Conservation (phyloP, 163 green algal species). For the Picocystis sp. region DNA sequence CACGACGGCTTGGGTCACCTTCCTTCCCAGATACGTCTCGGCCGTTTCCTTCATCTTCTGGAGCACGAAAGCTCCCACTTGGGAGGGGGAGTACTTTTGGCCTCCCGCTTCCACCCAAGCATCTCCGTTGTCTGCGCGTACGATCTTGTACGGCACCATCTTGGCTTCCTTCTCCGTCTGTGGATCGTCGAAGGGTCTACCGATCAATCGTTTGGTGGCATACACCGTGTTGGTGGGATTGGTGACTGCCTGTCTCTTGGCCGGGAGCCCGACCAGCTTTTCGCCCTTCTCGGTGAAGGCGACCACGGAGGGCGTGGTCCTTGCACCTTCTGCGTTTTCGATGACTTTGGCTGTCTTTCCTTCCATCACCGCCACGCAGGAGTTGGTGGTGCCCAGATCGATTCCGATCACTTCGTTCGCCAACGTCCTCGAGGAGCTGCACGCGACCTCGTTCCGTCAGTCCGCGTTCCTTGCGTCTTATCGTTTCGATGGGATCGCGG, state of each 20-base stretch:
- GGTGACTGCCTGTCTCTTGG: conserved; percentile 89
- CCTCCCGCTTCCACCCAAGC: conserved; percentile 58
- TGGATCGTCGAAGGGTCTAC: conserved; percentile 72
- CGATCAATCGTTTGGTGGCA: conserved; percentile 95
- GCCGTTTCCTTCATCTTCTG: conserved; percentile 93
- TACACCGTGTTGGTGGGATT: conserved; percentile 99
- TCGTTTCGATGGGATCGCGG: too few species aligned
- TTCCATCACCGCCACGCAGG: conserved; percentile 87
- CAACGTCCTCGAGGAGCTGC: conserved; percentile 16
- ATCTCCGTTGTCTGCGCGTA: conserved; percentile 72
- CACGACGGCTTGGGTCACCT: conserved; percentile 73
- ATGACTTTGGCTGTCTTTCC: conserved; percentile 74
- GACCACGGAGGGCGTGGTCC: conserved; percentile 88
- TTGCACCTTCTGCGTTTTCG: conserved; percentile 88
- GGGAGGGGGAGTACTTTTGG: conserved; percentile 31
- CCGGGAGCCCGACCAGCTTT: conserved; percentile 3
- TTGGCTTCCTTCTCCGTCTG: conserved; percentile 68
- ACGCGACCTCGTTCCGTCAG: too few species aligned
- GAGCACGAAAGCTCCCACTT: conserved; percentile 84
- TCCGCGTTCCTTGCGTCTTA: too few species aligned
- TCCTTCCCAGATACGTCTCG: conserved; percentile 73
- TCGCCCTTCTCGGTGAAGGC: conserved; percentile 80
- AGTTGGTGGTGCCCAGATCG: conserved; percentile 96
- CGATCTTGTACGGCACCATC: conserved; percentile 98
- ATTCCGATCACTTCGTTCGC: conserved; percentile 91